Conservation (phyloP, 2,329 filamentous ascomycete species). For the Scedosporium boydii region DNA sequence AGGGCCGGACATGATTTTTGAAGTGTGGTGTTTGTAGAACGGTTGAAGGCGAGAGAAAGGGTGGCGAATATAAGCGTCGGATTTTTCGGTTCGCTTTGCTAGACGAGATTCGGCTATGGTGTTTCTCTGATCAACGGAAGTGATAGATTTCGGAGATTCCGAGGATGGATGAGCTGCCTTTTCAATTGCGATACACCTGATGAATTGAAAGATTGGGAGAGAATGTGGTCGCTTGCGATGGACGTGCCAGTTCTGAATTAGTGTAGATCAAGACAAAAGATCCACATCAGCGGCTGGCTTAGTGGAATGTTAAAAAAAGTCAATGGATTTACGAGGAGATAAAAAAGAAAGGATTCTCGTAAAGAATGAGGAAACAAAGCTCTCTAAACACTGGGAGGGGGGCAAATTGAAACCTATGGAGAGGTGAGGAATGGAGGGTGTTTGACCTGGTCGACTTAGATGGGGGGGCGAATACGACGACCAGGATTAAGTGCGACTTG, state of each 20-base stretch:
- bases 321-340: background rate
- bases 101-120: background rate
- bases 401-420: too few species aligned
- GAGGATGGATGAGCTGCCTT: too few species aligned
- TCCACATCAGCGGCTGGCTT: background rate
- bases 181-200: too few species aligned
- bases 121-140: too few species aligned
- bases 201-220: background rate
- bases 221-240: background rate
- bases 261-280: background rate
- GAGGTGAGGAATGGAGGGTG: too few species aligned
- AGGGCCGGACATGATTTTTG: constrained; percentile 36
- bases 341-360: too few species aligned
- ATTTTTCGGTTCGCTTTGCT: background rate
- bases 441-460: too few species aligned
- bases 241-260: too few species aligned
- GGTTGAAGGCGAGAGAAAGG: too few species aligned
- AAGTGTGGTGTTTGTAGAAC: background rate
- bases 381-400: too few species aligned
- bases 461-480: background rate
- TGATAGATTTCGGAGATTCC: too few species aligned
- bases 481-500: background rate
- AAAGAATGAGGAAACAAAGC: too few species aligned
- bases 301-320: constrained; percentile 4
- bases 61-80: background rate